Conservation (phyloP, 805 yeast species). For the Lachancea meyersii region DNA sequence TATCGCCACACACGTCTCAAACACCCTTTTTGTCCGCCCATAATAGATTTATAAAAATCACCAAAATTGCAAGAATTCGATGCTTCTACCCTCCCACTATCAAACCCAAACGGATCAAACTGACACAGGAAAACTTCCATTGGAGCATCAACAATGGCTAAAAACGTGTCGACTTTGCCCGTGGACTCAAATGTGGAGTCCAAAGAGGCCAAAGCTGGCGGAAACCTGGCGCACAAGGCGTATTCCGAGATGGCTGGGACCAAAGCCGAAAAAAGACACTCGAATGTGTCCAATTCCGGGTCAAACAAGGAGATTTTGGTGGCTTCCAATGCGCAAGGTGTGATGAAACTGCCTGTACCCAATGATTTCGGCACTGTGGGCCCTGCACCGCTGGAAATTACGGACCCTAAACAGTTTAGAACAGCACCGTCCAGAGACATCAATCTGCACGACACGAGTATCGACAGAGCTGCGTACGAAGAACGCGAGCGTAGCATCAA, state of each 20-base stretch:
- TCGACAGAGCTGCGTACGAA: conserved; percentile 20
- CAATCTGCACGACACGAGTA: conserved; percentile 30
- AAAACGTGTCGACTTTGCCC: conserved; percentile 5
- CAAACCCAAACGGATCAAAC: not conserved
- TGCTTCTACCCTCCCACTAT: not conserved
- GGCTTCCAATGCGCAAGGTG: conserved; percentile 21
- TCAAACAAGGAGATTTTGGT: conserved; percentile 13
- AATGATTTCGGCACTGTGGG: conserved; percentile 26
- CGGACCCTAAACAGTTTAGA: conserved; percentile 21
- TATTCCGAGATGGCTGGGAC: conserved; percentile 7
- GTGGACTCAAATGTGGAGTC: conserved; percentile 8
- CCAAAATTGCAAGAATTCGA: not conserved
- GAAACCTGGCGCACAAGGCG: conserved; percentile 10
- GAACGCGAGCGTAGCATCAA: conserved; percentile 11
- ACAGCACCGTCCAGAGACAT: conserved; percentile 22
- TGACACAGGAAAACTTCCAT: not conserved
- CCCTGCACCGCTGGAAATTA: conserved; percentile 27
- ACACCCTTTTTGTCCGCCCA: too few relatives aligned
- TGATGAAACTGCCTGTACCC: conserved; percentile 22
- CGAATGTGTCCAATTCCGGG: conserved; percentile 1
- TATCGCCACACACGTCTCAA: not conserved
- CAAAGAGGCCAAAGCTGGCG: conserved; percentile 10
- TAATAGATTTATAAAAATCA: too few relatives aligned
- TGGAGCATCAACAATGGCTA: conserved; percentile 1
- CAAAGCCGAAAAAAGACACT: conserved; percentile 1